phyloP scores from a whole-genome alignment of 2,329 filamentous ascomycete species.

The Botrytis tulipae region DNA sequence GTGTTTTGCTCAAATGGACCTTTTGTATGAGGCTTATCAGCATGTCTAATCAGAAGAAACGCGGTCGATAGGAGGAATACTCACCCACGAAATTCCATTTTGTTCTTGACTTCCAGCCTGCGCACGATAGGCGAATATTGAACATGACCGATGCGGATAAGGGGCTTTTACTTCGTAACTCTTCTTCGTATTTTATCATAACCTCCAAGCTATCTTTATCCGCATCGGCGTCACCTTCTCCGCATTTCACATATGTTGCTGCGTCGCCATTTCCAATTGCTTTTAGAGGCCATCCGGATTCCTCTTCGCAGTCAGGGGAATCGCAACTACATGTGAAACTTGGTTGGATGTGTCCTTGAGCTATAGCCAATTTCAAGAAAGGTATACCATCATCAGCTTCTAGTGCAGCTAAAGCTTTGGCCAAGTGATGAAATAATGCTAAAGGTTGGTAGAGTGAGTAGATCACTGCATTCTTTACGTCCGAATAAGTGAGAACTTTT shows the following conservation, averaged over 20 bases:
- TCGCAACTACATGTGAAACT: conserved; percentile 35
- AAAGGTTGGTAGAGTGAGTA: conserved; percentile 36
- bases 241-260: conserved; percentile 43
- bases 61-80: rapidly evolving
- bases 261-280: conserved; percentile 27
- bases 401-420: conserved; percentile 32
- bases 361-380: conserved; percentile 34
- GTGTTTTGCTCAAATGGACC: conserved; percentile 39
- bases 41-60: background rate
- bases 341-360: conserved; percentile 29
- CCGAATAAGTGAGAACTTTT: conserved; percentile 36
- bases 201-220: conserved; percentile 40
- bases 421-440: conserved; percentile 33
- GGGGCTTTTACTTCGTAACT: conserved; percentile 30
- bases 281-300: conserved; percentile 30
- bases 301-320: conserved; percentile 10
- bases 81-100: conserved; percentile 1
- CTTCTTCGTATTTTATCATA: conserved; percentile 37
- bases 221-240: conserved; percentile 45
- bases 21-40: background rate
- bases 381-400: conserved; percentile 44
- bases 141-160: background rate
- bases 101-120: conserved; percentile 24
- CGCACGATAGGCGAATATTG: conserved; percentile 11
- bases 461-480: conserved; percentile 33